Conservation (phyloP, 2,329 filamentous ascomycete genomes). For the Colletotrichum eremochloae region DNA sequence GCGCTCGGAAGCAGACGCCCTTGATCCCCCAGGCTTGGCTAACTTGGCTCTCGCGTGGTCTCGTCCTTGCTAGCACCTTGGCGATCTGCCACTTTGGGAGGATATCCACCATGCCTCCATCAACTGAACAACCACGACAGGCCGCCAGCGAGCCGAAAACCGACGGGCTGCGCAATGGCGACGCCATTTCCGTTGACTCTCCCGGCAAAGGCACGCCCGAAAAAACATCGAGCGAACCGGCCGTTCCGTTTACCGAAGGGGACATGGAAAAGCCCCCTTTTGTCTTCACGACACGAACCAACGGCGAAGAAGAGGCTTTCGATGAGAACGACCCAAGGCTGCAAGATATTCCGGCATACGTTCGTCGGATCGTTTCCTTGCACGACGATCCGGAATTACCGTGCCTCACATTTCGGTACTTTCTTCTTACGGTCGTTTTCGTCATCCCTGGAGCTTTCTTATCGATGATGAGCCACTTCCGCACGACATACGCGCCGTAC, state of each 20-base stretch:
- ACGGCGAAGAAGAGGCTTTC: conserved; percentile 48
- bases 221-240: conserved; percentile 24
- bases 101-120: conserved; percentile 27
- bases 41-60: conserved; percentile 30
- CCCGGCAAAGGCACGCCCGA: conserved; percentile 18
- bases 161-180: conserved; percentile 1
- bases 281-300: conserved; percentile 42
- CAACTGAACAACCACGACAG: not conserved
- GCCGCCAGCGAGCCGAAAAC: conserved; percentile 12
- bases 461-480: conserved; percentile 59
- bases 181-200: conserved; percentile 24
- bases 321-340: conserved; percentile 64
- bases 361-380: conserved; percentile 34
- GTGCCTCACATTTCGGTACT: conserved; percentile 70
- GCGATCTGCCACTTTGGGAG: conserved; percentile 20
- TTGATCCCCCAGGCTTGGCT: conserved; percentile 29
- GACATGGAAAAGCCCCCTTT: conserved; percentile 45
- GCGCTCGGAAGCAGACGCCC: conserved; percentile 4
- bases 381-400: conserved; percentile 63
- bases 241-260: conserved; percentile 42
- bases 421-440: conserved; percentile 66
- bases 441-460: conserved; percentile 69
- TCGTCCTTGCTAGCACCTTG: conserved; percentile 33
- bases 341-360: conserved; percentile 64
- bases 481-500: conserved; percentile 51